Evolutionary conservation across 1,284 basidiomycete species (phyloP).

Genomic region (Rhodotorula sp.): DNA sequence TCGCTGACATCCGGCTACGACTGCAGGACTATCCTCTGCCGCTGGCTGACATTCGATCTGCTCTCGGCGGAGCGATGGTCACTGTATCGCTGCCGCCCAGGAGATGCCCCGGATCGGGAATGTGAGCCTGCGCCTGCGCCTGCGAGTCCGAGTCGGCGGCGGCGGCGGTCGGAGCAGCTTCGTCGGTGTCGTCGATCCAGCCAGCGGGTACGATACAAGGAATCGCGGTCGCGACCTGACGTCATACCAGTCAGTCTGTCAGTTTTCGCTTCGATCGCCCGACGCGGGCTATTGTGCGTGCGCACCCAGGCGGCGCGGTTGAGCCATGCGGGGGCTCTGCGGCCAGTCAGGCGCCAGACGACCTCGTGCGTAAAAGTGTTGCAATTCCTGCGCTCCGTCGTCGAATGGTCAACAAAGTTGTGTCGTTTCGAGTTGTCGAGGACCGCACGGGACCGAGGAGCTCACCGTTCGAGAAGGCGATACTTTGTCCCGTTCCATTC

Average conservation of each 20-base stretch:
- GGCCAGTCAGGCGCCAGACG: slow-evolving; percentile 41
- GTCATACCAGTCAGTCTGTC: too few relatives aligned
- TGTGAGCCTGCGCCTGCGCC: too few relatives aligned
- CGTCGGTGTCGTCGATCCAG: slow-evolving; percentile 37
- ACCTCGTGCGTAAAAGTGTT: slow-evolving; percentile 46
- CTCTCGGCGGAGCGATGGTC: slow-evolving; percentile 22
- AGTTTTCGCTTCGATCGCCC: too few relatives aligned
- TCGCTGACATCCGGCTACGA: not conserved
- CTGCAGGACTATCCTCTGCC: slow-evolving; percentile 10
- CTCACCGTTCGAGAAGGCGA: slow-evolving; percentile 32
- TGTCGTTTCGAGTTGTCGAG: accelerated
- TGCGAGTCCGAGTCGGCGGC: not conserved
- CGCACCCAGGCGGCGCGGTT: slow-evolving; percentile 39
- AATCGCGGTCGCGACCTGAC: slow-evolving; percentile 34
- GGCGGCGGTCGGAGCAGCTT: slow-evolving; percentile 19
- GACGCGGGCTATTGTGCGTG: not conserved
- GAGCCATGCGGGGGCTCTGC: slow-evolving; percentile 42
- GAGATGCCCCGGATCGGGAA: slow-evolving; percentile 15
- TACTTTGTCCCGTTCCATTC: slow-evolving; percentile 41
- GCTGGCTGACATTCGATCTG: slow-evolving; percentile 17
- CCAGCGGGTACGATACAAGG: slow-evolving; percentile 37
- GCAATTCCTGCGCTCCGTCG: slow-evolving; percentile 39
- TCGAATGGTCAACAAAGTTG: too few relatives aligned
- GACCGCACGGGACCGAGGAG: not conserved
- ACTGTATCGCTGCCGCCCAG: not conserved